phyloP scores from a whole-genome alignment of 2,329 filamentous ascomycete genomes.

The Ceratocystis lukuohia region DNA sequence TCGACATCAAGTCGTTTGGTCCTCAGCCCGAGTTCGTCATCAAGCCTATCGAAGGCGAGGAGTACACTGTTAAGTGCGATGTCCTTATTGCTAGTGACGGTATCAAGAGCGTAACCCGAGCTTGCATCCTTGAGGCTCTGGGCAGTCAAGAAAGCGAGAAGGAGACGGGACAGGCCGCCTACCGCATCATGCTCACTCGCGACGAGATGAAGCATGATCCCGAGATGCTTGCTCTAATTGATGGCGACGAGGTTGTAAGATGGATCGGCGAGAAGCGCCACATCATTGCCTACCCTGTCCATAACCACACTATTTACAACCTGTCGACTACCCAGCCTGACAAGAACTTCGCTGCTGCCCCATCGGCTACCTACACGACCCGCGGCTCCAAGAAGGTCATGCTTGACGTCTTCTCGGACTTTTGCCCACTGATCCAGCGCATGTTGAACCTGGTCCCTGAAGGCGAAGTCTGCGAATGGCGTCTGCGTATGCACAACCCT shows the following conservation, averaged over 20 bases:
- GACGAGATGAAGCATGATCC: slow-evolving; percentile 53
- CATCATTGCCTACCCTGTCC: slow-evolving; percentile 66
- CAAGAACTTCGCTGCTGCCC: slow-evolving; percentile 43
- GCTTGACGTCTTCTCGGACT: slow-evolving; percentile 47
- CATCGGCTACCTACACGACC: slow-evolving; percentile 48
- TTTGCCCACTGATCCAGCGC: slow-evolving; percentile 44
- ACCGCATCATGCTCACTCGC: slow-evolving; percentile 63
- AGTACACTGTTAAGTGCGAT: slow-evolving; percentile 41
- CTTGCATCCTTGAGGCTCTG: slow-evolving; percentile 41
- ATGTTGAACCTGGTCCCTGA: slow-evolving; percentile 49
- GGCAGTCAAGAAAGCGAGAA: slow-evolving; percentile 42
- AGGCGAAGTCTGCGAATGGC: slow-evolving; percentile 52
- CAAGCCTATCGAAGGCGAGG: slow-evolving; percentile 40
- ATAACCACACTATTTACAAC: slow-evolving; percentile 52
- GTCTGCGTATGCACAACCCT: slow-evolving; percentile 43
- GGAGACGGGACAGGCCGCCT: slow-evolving; percentile 63
- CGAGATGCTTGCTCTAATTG: slow-evolving; percentile 52
- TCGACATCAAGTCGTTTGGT: slow-evolving; percentile 44
- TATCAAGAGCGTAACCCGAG: slow-evolving; percentile 39
- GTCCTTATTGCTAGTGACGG: slow-evolving; percentile 42
- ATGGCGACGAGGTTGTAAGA: slow-evolving; percentile 52
- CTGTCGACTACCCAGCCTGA: slow-evolving; percentile 50
- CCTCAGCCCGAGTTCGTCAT: slow-evolving; percentile 48
- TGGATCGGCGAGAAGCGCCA: slow-evolving; percentile 67
- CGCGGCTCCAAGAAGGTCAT: slow-evolving; percentile 47